A percentile compares a stretch with the other conserved stretches of the same genome.
Conservation (phyloP, 768 basidiomycete genomes). For the Pholiota microspora region DNA sequence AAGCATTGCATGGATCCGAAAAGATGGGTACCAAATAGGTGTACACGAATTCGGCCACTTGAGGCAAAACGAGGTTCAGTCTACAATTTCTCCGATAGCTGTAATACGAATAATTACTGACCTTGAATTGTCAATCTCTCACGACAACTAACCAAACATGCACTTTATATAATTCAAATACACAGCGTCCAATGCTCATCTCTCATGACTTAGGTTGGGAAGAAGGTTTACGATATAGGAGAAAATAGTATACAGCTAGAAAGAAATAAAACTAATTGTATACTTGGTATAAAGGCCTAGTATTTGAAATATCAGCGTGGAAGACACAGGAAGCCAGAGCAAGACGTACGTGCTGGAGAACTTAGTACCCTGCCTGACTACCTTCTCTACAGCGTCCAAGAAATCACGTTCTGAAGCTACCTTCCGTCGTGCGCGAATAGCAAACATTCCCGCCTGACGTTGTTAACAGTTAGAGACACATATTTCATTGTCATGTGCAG, state of each 20-base stretch:
- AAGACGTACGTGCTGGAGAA: slow-evolving; percentile 90
- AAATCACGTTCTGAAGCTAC: slow-evolving; percentile 98
- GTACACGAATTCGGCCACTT: too few relatives aligned
- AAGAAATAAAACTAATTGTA: slow-evolving; percentile 68
- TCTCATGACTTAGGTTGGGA: too few relatives aligned
- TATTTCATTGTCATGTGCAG: neutral
- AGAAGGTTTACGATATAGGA: neutral
- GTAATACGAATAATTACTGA: too few relatives aligned
- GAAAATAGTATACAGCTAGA: slow-evolving; percentile 8
- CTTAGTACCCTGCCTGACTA: slow-evolving; percentile 95
- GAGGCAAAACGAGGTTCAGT: too few relatives aligned
- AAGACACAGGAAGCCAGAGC: slow-evolving; percentile 3
- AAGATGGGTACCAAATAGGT: too few relatives aligned
- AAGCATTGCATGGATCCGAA: too few relatives aligned
- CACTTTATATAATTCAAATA: too few relatives aligned
- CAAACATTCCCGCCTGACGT: slow-evolving; percentile 97
- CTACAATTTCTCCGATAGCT: too few relatives aligned
- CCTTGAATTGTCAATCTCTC: too few relatives aligned
- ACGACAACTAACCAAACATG: too few relatives aligned
- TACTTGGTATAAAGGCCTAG: slow-evolving; percentile 86
- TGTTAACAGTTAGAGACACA: slow-evolving; percentile 1
- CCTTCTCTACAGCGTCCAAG: slow-evolving; percentile 97
- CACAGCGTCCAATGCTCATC: too few relatives aligned
- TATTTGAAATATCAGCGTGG: slow-evolving; percentile 13
- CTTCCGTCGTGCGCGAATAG: slow-evolving; percentile 93